Evolutionary conservation across 805 yeast species (phyloP), one percentile per base, ranked within the genome.

Genomic region (Teunomyces stri): DNA sequence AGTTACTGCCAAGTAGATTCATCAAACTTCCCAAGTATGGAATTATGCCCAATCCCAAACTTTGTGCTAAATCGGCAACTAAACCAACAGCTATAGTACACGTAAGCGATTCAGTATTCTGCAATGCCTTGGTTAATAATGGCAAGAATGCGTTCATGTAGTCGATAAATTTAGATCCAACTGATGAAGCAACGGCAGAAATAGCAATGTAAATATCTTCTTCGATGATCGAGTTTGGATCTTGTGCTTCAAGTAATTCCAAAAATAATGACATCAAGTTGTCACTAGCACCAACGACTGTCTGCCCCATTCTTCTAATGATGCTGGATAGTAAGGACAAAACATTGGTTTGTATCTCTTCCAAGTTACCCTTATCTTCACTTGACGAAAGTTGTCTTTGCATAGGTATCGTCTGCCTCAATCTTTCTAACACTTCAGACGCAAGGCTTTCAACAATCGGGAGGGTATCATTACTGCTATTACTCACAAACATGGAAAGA

Each of bases 121-220:
- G 79, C 51, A 94, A 75, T 0, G 96, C 96, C 51, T 78, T 76
- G 13, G 83, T 81, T 64, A 94, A 76, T 64, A 76, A 91, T 47
- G 98, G 97, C 50, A 89, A 74, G 64, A 94, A 89, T 5, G 87
- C 78, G 47, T 80, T 83, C 83, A 91, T 82, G 65, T 89, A 94
- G 57, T 80, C 81, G 56, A 76, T 75, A 63, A 94, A 94, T 18
- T 75, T 74, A 36, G 72, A 76, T 47, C 86, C 95, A 54, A 88
- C 70, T 1, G 96, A 86, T 36, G 87, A 78, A 2, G 98, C 94
- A 50, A 94, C 79, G 0, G 98, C 88, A 30, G 96, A 86, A 53
- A 94, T 82, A 12, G 96, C 95, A 62, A 89, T 88, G 65, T 90
- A 88, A 6, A 94, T 82, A 65, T 94, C 99, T 69, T 94, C 99